Evolutionary conservation across 192 early-diverging fungal genomes (phyloP), one percentile per base, ranked within the genome.

Genomic region (Backusella mclennaniae): DNA sequence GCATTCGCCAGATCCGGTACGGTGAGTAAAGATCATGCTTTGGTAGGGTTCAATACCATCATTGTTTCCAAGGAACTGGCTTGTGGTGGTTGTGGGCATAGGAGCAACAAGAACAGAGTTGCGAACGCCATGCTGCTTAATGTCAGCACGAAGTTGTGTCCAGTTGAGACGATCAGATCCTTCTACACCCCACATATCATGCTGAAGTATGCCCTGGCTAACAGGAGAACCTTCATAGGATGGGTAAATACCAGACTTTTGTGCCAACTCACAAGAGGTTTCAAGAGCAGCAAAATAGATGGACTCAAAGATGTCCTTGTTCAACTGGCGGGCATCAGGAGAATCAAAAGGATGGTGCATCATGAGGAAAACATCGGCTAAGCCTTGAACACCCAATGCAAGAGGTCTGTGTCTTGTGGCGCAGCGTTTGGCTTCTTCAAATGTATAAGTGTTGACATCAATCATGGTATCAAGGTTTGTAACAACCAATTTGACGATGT

Each of bases 401-500:
- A 97, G 90, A 67, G 97, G 96, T 42, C 97, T 89, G 85, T 98
- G 95, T 67, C 94, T 93, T 89, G 94, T 88, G 87, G 97, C 97
- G 79, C 94, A 95, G 53, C 80, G 85, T 41, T 89, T 85, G 26
- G 96, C 95, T 86, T 96, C 94, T 19, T 85, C 85, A 52, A 98
- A 93, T 2, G 96, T 95, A 85, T 98, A 98, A 77, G 89, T 95
- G 88, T 97, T 98, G 80, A 95, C 87, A 82, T 98, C 96, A 77
- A 98, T 98, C 81, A 98, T 94, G 86, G 94, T 95, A 93, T 98
- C 96, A 75, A 98, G 82, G 87, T 98, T 98, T 76, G 85, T 87
- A 31, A 95, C 90, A 15, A 93, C 90, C 6, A 97, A 90, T 83
- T 98, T 96, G 79, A 92, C 90, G 36, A 96, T 91, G 53, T 85